A percentile compares a stretch with the other conserved stretches of the same genome.
Evolutionary conservation across 192 early-diverging fungal species (phyloP).

Genomic region (Podochytrium sp.): DNA sequence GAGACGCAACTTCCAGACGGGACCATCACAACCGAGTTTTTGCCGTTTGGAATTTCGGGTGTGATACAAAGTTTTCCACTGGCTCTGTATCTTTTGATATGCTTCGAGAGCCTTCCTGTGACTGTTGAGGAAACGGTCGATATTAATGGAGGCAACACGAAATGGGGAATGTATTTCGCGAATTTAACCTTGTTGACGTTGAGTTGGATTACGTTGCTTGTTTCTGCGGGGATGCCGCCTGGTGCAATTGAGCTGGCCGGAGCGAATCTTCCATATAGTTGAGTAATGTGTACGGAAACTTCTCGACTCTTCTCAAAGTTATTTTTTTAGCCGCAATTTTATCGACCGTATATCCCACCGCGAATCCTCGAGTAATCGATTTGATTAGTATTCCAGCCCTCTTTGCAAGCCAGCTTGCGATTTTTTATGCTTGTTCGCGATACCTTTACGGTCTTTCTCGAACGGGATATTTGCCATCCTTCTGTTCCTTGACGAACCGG

Average conservation of each 20-base stretch:
- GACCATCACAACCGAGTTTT: background rate
- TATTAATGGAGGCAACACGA: background rate
- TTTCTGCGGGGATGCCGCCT: conserved; percentile 14
- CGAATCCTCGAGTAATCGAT: background rate
- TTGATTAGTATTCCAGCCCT: conserved; percentile 15
- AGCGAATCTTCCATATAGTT: conserved; percentile 1
- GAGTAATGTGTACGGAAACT: background rate
- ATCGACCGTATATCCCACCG: background rate
- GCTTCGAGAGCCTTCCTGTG: conserved; percentile 19
- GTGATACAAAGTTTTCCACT: background rate
- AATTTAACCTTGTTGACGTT: conserved; percentile 4
- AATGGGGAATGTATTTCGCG: conserved; percentile 16
- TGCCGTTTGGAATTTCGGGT: conserved; percentile 12
- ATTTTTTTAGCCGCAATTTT: background rate
- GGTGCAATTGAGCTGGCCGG: background rate
- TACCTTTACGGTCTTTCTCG: conserved; percentile 22
- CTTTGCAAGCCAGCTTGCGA: conserved; percentile 21
- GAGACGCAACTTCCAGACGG: conserved; percentile 5
- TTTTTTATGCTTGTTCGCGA: conserved; percentile 8
- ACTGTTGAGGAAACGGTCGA: conserved; percentile 15
- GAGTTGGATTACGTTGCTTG: conserved; percentile 12
- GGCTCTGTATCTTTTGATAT: conserved; percentile 17
- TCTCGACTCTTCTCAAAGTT: background rate
- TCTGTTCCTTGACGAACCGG: conserved; percentile 13
- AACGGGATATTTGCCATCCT: conserved; percentile 6